Percentiles rank a stretch among this genome's conserved stretches.
phyloP scores from a whole-genome alignment of 139 green algal genomes.

The Haematococcus sp. region DNA sequence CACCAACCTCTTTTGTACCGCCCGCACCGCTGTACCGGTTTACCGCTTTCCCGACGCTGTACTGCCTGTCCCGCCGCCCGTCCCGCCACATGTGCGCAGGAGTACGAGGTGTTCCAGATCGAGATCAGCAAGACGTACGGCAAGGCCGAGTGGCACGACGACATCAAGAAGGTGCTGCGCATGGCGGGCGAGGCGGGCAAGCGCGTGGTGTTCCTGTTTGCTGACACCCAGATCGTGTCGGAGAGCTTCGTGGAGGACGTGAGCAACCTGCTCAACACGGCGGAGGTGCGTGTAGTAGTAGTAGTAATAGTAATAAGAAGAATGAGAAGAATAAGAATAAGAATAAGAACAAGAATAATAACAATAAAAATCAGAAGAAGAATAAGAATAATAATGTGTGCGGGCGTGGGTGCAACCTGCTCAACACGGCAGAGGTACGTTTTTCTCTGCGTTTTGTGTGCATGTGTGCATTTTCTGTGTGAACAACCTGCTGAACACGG shows the following conservation, averaged over 20 bases:
- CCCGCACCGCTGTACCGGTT: neutral
- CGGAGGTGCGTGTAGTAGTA: conserved; percentile 27
- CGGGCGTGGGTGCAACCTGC: too few species aligned
- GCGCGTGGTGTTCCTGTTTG: conserved; percentile 71
- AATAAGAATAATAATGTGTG: too few species aligned
- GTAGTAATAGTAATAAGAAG: too few species aligned
- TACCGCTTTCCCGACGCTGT: neutral
- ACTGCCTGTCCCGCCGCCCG: conserved; percentile 2
- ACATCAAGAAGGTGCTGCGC: conserved; percentile 53
- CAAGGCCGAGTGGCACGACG: conserved; percentile 64
- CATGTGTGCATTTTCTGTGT: too few species aligned
- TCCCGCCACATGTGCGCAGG: too few species aligned
- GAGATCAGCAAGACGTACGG: conserved; percentile 75
- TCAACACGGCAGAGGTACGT: too few species aligned
- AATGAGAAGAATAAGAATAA: too few species aligned
- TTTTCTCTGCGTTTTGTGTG: too few species aligned
- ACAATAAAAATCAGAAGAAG: too few species aligned
- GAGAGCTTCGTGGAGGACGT: conserved; percentile 80
- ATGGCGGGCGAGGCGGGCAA: conserved; percentile 67
- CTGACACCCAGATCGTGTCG: conserved; percentile 73
- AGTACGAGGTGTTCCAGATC: conserved; percentile 62
- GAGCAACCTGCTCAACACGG: conserved; percentile 80
- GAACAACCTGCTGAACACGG: too few species aligned
- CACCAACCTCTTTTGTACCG: too few species aligned
- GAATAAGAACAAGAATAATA: too few species aligned